phyloP scores from a whole-genome alignment of 352 stramenopile species.

The Lagenidium sp. region DNA sequence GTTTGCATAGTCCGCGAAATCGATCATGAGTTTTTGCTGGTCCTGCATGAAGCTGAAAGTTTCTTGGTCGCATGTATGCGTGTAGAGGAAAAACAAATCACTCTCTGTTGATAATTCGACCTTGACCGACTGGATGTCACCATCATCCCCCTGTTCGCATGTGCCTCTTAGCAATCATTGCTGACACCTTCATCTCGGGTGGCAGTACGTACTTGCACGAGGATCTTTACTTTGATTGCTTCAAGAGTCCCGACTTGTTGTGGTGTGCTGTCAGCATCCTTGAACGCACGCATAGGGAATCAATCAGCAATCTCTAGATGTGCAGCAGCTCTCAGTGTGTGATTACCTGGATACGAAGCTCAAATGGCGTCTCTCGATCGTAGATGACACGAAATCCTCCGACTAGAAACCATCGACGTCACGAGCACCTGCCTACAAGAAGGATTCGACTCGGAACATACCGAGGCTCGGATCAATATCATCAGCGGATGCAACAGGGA shows the following conservation, averaged over 20 bases:
- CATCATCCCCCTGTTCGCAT: conserved; percentile 62
- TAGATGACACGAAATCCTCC: conserved; percentile 87
- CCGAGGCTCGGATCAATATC: conserved; percentile 77
- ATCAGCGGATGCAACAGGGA: conserved; percentile 39
- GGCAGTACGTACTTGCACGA: conserved; percentile 59
- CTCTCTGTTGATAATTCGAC: conserved; percentile 89
- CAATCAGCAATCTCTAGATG: background rate
- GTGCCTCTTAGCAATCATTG: background rate
- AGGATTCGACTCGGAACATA: conserved; percentile 12
- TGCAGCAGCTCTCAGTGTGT: background rate
- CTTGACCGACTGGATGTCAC: conserved; percentile 74
- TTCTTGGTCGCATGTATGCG: conserved; percentile 80
- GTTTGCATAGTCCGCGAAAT: conserved; percentile 92
- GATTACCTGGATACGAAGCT: conserved; percentile 81
- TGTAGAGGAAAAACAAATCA: conserved; percentile 93
- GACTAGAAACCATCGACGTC: conserved; percentile 16
- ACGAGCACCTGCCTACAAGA: too few relatives aligned
- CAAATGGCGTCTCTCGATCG: conserved; percentile 87
- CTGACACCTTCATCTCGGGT: background rate
- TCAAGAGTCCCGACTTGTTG: conserved; percentile 90
- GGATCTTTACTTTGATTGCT: conserved; percentile 92
- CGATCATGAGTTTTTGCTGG: conserved; percentile 94
- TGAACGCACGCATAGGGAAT: background rate
- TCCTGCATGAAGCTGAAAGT: conserved; percentile 90
- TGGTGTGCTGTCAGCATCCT: conserved; percentile 77